Percentiles rank a stretch among this genome's conserved stretches.
These are phyloP conservation scores for Xerophyta viscosa DNA, from an alignment of 106 monocot species.

Conservation along the genomic window DNA sequence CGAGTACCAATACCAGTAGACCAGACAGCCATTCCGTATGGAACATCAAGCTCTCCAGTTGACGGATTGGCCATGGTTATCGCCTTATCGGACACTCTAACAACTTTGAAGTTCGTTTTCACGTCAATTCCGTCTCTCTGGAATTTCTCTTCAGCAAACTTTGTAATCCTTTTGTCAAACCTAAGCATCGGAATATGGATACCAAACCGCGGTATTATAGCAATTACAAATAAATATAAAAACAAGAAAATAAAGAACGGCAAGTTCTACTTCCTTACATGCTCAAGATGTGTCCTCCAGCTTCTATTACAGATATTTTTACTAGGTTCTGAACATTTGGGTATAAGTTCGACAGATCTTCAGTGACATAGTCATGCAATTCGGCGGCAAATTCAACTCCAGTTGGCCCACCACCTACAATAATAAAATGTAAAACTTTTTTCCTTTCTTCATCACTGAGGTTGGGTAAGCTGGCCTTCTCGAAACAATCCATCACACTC, in stretches of 20 bases:
- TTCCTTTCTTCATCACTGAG: slow-evolving; percentile 62
- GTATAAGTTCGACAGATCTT: slow-evolving; percentile 70
- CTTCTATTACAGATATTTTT: slow-evolving; percentile 79
- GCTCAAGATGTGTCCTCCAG: slow-evolving; percentile 74
- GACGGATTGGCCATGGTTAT: slow-evolving; percentile 43
- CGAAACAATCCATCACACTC: slow-evolving; percentile 78
- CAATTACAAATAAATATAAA: too few relatives aligned
- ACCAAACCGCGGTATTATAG: too few relatives aligned
- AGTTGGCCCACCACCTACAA: slow-evolving; percentile 90
- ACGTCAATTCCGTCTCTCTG: slow-evolving; percentile 71
- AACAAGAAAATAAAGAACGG: not conserved
- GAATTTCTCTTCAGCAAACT: slow-evolving; percentile 81
- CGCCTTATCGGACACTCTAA: slow-evolving; percentile 61
- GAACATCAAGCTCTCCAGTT: slow-evolving; percentile 29
- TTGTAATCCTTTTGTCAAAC: slow-evolving; percentile 83
- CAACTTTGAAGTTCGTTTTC: slow-evolving; percentile 53
- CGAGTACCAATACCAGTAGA: slow-evolving; percentile 86
- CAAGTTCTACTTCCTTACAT: slow-evolving; percentile 60
- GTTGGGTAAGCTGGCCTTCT: slow-evolving; percentile 62
- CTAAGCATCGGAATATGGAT: too few relatives aligned
- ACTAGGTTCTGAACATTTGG: slow-evolving; percentile 47
- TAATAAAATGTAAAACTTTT: slow-evolving; percentile 68
- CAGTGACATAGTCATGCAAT: slow-evolving; percentile 73
- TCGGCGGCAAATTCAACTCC: slow-evolving; percentile 91
- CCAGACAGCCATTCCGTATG: slow-evolving; percentile 88